Percentiles rank a stretch among this genome's conserved stretches.
Evolutionary conservation across 2,329 filamentous ascomycete genomes (phyloP).

Genomic region (Fusarium papillatum): DNA sequence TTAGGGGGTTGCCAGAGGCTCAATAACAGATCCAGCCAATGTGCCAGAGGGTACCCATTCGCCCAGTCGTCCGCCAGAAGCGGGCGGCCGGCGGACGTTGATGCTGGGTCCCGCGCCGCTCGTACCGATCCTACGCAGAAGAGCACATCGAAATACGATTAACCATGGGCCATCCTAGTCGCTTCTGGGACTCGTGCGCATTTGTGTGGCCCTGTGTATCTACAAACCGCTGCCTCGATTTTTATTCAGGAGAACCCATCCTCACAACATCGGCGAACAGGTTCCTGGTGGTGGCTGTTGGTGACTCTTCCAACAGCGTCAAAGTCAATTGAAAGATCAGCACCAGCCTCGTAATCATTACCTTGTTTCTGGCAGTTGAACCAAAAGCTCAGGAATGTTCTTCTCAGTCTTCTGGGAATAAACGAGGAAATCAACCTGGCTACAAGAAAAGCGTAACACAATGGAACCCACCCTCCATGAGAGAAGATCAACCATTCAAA

Average conservation of each 20-base stretch:
- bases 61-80: neutral
- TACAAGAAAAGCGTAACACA: slow-evolving; percentile 5
- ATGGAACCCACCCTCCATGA: neutral
- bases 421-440: neutral
- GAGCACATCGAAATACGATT: slow-evolving; percentile 36
- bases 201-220: slow-evolving; percentile 32
- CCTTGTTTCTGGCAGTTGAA: neutral
- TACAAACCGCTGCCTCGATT: slow-evolving; percentile 19
- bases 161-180: slow-evolving; percentile 32
- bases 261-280: neutral
- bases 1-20: slow-evolving; percentile 27
- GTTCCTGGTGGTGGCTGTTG: neutral
- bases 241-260: slow-evolving; percentile 14
- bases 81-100: slow-evolving; percentile 25
- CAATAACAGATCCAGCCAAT: slow-evolving; percentile 23
- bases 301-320: neutral
- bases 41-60: slow-evolving; percentile 21
- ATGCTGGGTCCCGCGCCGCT: slow-evolving; percentile 18
- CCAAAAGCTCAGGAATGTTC: neutral
- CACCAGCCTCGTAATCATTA: neutral
- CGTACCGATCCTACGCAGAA: slow-evolving; percentile 19
- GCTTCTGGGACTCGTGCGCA: slow-evolving; percentile 23
- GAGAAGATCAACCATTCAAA: slow-evolving; percentile 19
- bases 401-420: neutral
- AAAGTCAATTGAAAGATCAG: slow-evolving; percentile 2